Base-by-base conservation (phyloP, 305 asterid species). In the Striga hermonthica region DNA sequence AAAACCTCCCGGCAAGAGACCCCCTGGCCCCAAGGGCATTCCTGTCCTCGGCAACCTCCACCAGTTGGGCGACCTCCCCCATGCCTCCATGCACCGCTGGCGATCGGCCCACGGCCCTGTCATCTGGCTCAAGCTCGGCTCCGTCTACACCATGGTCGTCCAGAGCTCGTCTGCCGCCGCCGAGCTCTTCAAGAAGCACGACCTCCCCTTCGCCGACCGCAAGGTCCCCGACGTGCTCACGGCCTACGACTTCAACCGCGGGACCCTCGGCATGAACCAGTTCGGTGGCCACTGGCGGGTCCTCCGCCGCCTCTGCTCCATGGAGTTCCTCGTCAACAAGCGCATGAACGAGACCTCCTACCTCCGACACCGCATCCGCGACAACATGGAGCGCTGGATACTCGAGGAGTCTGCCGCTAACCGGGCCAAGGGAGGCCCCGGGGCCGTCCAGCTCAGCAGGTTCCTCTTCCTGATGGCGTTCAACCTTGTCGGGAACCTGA, bases 1-100 rank as follows among this genome's bases (percentile, higher is more conserved):
- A 28, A 76, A 62, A 3, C 77, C 67, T 4, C 62, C 71, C 5
- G 74, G 75, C 39, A 74, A 70, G 1, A 59, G 45, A 7, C 91
- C 91, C 3, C 91, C 91, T 4, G 86, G 91, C 14, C 91, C 91
- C 0, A 81, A 71, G 0, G 88, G 88, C 11, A 13, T 81, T 58
- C 94, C 90, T 0, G 34, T 85, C 28, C 70, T 86, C 53, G 90
- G 90, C 10, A 80, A 82, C 71, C 76, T 86, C 50, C 76, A 79
- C 63, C 79, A 80, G 31, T 82, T 86, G 6, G 94, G 90, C 1
- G 72, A 65, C 12, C 65, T 80, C 45, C 94, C 90, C 2, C 87
- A 86, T 50, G 80, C 75, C 10, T 75, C 71, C 0, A 38, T 82
- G 71, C 67, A 76, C 79, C 60, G 45, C 1, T 63, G 82, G 76